Percentiles rank a stretch among this genome's conserved stretches.
Evolutionary conservation across 495 filamentous ascomycete genomes (phyloP).

Genomic region (Tuber umbilicatum): DNA sequence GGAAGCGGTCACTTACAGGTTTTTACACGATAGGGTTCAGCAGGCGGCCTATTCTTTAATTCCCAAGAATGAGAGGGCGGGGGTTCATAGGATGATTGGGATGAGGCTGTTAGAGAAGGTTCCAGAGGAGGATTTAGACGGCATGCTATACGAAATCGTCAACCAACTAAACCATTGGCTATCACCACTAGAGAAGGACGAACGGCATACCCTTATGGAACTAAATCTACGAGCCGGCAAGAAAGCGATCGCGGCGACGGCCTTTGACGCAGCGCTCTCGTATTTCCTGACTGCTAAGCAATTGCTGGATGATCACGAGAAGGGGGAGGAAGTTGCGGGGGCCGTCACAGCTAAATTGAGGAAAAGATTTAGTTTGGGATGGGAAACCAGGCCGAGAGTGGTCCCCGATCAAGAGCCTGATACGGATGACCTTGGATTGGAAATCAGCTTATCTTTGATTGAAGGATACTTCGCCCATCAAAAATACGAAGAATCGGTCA

Average conservation of each 20-base stretch:
- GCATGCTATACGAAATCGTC: conserved; percentile 41
- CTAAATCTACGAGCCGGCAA: conserved; percentile 40
- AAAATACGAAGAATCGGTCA: conserved; percentile 39
- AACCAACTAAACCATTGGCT: conserved; percentile 42
- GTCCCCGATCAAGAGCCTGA: conserved; percentile 16
- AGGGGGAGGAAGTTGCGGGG: conserved; percentile 19
- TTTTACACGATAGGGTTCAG: conserved; percentile 41
- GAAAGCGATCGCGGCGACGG: conserved; percentile 40
- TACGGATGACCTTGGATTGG: conserved; percentile 36
- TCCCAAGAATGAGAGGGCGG: conserved; percentile 33
- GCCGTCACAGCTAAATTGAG: conserved; percentile 26
- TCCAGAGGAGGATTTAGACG: conserved; percentile 34
- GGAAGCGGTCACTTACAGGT: conserved; percentile 40
- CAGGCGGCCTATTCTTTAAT: conserved; percentile 41
- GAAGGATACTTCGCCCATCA: conserved; percentile 42
- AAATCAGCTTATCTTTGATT: conserved; percentile 41
- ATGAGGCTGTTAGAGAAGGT: conserved; percentile 35
- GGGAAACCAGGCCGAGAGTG: conserved; percentile 22
- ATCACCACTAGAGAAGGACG: conserved; percentile 31
- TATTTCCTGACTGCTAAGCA: conserved; percentile 39
- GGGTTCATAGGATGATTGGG: conserved; percentile 41
- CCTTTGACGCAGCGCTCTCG: conserved; percentile 38
- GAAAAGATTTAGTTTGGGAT: conserved; percentile 31
- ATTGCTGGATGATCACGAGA: conserved; percentile 35
- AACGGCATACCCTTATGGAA: conserved; percentile 38